These are phyloP conservation scores for Wickerhamiella australiensis DNA, from an alignment of 805 yeast species.

Conservation along the genomic window DNA sequence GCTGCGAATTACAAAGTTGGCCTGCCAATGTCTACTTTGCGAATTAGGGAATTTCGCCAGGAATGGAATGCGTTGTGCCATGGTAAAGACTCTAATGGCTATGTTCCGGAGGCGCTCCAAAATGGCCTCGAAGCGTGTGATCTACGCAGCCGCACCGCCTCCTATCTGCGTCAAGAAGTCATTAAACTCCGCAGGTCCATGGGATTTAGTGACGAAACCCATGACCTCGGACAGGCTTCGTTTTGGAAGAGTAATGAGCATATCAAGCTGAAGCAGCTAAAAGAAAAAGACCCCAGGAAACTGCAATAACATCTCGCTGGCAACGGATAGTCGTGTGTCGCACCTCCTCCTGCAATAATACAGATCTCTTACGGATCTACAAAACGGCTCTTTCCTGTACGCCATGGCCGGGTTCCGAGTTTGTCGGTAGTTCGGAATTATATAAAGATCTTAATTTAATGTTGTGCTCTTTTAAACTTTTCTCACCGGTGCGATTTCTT, in stretches of 20 bases:
- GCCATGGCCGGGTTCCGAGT: too few species aligned
- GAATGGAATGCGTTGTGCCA: constrained; percentile 56
- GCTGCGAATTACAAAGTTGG: constrained; percentile 64
- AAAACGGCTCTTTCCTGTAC: too few species aligned
- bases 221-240: constrained; percentile 48
- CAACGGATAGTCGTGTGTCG: too few species aligned
- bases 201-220: constrained; percentile 42
- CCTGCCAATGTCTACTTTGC: constrained; percentile 47
- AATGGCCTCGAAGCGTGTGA: constrained; percentile 51
- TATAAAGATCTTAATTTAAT: background rate
- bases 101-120: constrained; percentile 49
- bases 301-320: too few species aligned
- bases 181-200: constrained; percentile 14
- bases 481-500: constrained; percentile 24
- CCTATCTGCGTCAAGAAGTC: constrained; percentile 52
- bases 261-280: constrained; percentile 11
- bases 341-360: too few species aligned
- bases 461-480: background rate
- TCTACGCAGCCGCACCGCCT: constrained; percentile 62
- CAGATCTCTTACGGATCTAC: too few species aligned
- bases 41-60: constrained; percentile 47
- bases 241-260: constrained; percentile 45
- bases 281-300: constrained; percentile 11
- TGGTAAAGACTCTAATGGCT: constrained; percentile 26
- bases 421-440: background rate